Conservation (phyloP, 805 yeast genomes). For the Sporopachydermia quercuum region DNA sequence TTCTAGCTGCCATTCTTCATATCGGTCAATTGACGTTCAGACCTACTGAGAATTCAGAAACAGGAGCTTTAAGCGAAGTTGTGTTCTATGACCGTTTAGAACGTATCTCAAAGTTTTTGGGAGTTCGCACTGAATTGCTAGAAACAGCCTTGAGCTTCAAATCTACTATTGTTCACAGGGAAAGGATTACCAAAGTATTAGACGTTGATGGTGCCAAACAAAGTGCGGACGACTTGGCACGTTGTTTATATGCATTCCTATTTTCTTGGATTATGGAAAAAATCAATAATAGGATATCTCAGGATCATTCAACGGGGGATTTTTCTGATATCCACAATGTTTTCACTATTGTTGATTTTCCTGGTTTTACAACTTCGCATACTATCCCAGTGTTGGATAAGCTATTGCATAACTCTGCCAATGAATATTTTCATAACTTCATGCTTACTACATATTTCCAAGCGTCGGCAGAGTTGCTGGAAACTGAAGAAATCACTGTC, state of each 20-base stretch:
- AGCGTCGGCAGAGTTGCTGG: constrained; percentile 22
- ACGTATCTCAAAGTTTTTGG: constrained; percentile 22
- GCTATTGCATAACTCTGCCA: constrained; percentile 25
- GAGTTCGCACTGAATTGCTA: constrained; percentile 22
- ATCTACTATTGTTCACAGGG: constrained; percentile 20
- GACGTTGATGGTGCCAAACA: constrained; percentile 25
- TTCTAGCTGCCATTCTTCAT: constrained; percentile 29
- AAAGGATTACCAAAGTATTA: constrained; percentile 25
- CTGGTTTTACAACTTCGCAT: constrained; percentile 22
- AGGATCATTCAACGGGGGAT: constrained; percentile 4
- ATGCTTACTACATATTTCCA: constrained; percentile 22
- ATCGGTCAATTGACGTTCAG: constrained; percentile 25
- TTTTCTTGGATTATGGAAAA: constrained; percentile 24
- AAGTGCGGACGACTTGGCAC: constrained; percentile 25
- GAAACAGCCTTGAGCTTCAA: constrained; percentile 22
- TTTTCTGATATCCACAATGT: constrained; percentile 17
- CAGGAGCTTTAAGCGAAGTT: constrained; percentile 20
- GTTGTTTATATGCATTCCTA: constrained; percentile 23
- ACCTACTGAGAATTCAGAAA: constrained; percentile 14
- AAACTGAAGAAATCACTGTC: constrained; percentile 27
- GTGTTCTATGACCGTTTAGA: constrained; percentile 19
- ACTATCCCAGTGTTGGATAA: constrained; percentile 21
- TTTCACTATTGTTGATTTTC: constrained; percentile 24
- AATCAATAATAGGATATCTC: constrained; percentile 20
- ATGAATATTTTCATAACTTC: constrained; percentile 24